A percentile compares a stretch with the other conserved stretches of the same genome.
phyloP scores from a whole-genome alignment of 2,329 filamentous ascomycete species.

The Cadophora sp. region DNA sequence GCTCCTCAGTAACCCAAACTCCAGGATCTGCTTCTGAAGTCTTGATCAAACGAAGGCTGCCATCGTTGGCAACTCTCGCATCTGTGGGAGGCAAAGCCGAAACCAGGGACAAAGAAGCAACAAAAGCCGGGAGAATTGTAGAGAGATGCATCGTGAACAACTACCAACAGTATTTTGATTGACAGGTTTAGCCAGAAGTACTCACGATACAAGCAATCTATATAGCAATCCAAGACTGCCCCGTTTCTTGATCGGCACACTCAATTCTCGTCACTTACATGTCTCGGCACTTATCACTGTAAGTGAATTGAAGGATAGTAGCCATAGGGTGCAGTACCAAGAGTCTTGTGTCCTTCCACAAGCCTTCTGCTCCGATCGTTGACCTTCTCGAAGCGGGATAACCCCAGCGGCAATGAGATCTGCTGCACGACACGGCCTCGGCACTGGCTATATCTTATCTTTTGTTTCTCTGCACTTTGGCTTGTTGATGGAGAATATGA shows the following conservation, averaged over 20 bases:
- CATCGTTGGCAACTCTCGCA: conserved; percentile 9
- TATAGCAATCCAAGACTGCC: not conserved
- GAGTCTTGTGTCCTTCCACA: conserved; percentile 17
- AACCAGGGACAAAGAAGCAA: conserved; percentile 13
- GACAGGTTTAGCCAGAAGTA: not conserved
- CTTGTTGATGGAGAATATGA: not conserved
- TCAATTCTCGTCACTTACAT: not conserved
- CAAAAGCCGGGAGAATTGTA: conserved; percentile 7
- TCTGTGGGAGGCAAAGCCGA: conserved; percentile 6
- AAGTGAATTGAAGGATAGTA: conserved; percentile 1
- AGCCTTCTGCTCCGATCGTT: conserved; percentile 1
- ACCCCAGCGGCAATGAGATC: conserved; percentile 15
- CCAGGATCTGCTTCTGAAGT: conserved; percentile 29
- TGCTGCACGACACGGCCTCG: conserved; percentile 3
- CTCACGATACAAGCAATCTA: conserved; percentile 4
- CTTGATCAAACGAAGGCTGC: conserved; percentile 27
- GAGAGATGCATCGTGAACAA: conserved; percentile 15
- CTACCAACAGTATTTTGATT: not conserved
- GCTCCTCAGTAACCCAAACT: conserved; percentile 30
- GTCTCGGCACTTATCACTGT: not conserved
- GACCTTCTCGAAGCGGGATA: conserved; percentile 15
- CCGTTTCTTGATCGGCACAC: not conserved
- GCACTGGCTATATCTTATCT: conserved; percentile 16
- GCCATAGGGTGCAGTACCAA: conserved; percentile 5
- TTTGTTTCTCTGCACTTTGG: conserved; percentile 6